These are phyloP conservation scores for Tetratostichococcus sp. DNA, from an alignment of 139 green algal species.

Conservation along the genomic window DNA sequence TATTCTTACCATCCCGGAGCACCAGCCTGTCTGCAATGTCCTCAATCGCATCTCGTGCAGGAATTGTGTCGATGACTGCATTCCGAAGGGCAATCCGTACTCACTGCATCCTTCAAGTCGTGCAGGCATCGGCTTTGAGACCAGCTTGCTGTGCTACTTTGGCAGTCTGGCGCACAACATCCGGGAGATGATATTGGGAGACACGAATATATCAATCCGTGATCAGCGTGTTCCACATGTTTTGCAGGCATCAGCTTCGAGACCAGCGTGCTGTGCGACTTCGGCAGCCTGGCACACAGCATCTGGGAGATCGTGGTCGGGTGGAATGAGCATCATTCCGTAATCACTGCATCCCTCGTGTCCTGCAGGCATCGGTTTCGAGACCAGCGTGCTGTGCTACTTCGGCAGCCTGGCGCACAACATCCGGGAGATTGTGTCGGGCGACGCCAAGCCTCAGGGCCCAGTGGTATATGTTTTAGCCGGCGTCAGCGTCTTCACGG, in stretches of 20 bases:
- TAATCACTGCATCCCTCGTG: too few relatives aligned
- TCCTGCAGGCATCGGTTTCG: constrained; percentile 27
- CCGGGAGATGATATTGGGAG: too few relatives aligned
- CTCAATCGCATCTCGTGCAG: too few relatives aligned
- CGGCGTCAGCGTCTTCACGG: constrained; percentile 8
- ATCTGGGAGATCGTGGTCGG: constrained; percentile 19
- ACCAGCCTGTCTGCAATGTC: neutral
- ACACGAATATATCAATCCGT: too few relatives aligned
- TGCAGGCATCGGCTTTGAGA: constrained; percentile 31
- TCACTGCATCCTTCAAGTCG: neutral
- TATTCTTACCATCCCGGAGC: too few relatives aligned
- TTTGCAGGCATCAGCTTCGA: constrained; percentile 29
- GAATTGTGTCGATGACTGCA: too few relatives aligned
- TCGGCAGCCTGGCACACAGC: constrained; percentile 23
- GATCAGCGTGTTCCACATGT: too few relatives aligned
- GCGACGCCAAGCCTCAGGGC: constrained; percentile 11
- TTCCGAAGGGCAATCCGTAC: too few relatives aligned
- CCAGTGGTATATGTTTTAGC: constrained; percentile 15
- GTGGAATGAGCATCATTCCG: too few relatives aligned
- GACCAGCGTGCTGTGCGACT: constrained; percentile 21
- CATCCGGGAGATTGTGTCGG: constrained; percentile 16
- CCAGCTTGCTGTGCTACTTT: constrained; percentile 19
- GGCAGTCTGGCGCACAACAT: neutral
- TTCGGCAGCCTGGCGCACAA: constrained; percentile 25
- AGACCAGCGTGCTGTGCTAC: constrained; percentile 22